Base-by-base conservation (phyloP, 164 flowering plant genomes). In the Berberis vulgaris region DNA sequence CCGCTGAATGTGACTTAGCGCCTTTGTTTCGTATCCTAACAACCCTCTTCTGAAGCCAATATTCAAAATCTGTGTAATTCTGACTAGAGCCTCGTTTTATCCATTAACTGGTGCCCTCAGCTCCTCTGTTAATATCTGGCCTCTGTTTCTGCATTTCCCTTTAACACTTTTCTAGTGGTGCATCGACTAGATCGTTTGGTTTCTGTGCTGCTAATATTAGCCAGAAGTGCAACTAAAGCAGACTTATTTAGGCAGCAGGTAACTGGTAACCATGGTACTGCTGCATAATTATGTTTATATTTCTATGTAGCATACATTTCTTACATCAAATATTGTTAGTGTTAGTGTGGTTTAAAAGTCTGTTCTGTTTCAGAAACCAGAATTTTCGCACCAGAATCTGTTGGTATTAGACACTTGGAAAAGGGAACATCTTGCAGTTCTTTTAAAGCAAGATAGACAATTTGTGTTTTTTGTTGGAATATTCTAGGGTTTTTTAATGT, bases 101-200 rank as follows among this genome's bases (percentile, higher is more conserved):
- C 26, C 26, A 26, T 26, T 26, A 43, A 55, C 8, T 40, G 1
- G 45, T 26, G 3, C 45, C 53, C n/a, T 61, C 57, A 43, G 9
- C 3, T 12, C 26, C 50, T 62, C 11, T 55, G 39, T 1, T n/a
- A 8, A 10, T 11, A 41, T 57, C 49, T 49, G 26, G 41, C 13
- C 6, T 44, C 40, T 65, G 45, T 60, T 54, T 7, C 57, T 7
- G 45, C 58, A 42, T 67, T 47, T 77, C 62, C 50, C 77, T 78
- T 84, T 80, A 64, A 79, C 77, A 58, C 52, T 45, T 61, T 46
- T 54, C 10, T 67, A 94, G 99, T 96, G 2, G 75, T 94, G 76
- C 99, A 94, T 78, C 84, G 99, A 39, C 65, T 94, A 63, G 99
- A 94, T 72, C 97, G 97, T 49, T 78, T 94, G 66, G 99, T 91